A percentile compares a stretch with the other conserved stretches of the same genome.
Evolutionary conservation across 2,329 filamentous ascomycete genomes (phyloP).

Genomic region (Fusarium begoniae): DNA sequence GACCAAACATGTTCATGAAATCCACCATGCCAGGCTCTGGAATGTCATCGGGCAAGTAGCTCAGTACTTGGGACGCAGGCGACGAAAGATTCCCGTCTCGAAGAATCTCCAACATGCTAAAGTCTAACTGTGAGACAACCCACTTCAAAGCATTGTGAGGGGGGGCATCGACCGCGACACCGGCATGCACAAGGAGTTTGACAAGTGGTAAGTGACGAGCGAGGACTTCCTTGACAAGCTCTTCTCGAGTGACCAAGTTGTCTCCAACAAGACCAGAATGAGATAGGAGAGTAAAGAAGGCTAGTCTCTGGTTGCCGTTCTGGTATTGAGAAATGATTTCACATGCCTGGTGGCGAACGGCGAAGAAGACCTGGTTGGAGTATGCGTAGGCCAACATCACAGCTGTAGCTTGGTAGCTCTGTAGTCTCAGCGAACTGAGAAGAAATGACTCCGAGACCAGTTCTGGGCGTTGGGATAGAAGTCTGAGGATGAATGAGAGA

Average conservation of each 20-base stretch:
- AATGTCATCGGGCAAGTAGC: background rate
- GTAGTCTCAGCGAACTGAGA: background rate
- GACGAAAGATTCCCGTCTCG: background rate
- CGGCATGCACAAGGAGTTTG: background rate
- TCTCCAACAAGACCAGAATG: background rate
- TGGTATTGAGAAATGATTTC: background rate
- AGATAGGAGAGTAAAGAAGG: background rate
- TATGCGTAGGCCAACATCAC: conserved; percentile 1
- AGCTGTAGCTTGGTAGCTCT: background rate
- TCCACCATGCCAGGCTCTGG: background rate
- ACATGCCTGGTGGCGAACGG: background rate
- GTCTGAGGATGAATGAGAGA: background rate
- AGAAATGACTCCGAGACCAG: background rate
- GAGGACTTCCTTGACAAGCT: background rate
- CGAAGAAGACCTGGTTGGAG: background rate
- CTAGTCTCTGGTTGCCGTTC: background rate
- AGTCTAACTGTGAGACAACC: conserved; percentile 2
- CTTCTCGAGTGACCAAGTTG: background rate
- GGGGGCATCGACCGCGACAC: background rate
- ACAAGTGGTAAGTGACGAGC: background rate
- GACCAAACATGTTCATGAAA: background rate
- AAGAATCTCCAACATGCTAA: background rate
- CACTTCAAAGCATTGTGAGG: conserved; percentile 1
- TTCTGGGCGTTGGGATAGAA: background rate
- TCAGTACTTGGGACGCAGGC: background rate